Evolutionary conservation across 163 green algal species (phyloP).

Genomic region (Scenedesmus sp.): DNA sequence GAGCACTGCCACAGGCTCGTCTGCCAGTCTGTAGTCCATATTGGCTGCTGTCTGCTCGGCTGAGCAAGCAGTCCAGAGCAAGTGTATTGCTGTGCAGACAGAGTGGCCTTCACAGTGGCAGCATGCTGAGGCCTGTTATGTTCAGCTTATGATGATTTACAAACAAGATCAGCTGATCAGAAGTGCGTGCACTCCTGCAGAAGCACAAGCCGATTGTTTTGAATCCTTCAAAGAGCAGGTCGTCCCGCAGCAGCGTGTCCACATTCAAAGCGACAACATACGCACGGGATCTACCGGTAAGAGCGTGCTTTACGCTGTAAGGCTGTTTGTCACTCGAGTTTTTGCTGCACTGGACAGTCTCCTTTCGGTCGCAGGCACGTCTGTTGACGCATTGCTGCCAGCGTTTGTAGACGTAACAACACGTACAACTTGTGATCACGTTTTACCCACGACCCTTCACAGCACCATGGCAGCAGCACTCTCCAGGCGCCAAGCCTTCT

Average conservation of each 20-base stretch:
- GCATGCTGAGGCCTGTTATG: background rate
- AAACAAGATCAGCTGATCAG: background rate
- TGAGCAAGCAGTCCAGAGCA: background rate
- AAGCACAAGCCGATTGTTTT: background rate
- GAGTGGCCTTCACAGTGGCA: background rate
- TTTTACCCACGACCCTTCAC: background rate
- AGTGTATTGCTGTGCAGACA: background rate
- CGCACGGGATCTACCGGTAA: background rate
- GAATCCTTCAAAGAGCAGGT: background rate
- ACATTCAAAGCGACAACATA: background rate
- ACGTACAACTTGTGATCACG: background rate
- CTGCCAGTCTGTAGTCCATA: constrained; percentile 7
- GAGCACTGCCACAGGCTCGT: constrained; percentile 56
- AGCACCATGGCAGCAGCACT: background rate
- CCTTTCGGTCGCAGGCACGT: background rate
- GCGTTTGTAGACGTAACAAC: background rate
- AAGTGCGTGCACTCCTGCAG: background rate
- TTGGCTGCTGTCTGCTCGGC: background rate
- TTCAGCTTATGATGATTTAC: background rate
- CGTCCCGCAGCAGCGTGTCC: background rate
- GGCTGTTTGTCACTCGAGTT: constrained; percentile 2
- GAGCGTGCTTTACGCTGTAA: background rate
- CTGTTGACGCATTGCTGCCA: background rate
- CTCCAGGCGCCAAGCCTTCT: constrained; percentile 8
- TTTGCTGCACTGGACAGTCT: background rate